These are phyloP conservation scores for Metschnikowia kofuensis DNA, from an alignment of 805 yeast species.

Conservation along the genomic window DNA sequence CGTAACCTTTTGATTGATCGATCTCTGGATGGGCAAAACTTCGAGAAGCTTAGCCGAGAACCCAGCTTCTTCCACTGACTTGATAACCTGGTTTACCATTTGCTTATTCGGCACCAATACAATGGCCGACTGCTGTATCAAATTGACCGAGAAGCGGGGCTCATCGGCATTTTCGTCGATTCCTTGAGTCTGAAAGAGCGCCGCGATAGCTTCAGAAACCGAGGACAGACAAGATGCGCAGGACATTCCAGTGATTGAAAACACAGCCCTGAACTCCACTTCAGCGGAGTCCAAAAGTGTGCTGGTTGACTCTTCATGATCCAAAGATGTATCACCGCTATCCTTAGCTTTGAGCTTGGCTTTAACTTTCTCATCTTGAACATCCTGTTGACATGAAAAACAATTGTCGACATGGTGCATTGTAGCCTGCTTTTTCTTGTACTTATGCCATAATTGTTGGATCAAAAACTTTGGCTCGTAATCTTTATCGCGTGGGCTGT, in stretches of 20 bases:
- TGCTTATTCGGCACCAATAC: constrained; percentile 53
- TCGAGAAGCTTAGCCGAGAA: constrained; percentile 53
- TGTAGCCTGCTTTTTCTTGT: constrained; percentile 16
- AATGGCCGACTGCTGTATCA: constrained; percentile 51
- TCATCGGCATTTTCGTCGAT: constrained; percentile 13
- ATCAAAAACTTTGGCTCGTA: not conserved
- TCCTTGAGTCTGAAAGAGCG: constrained; percentile 15
- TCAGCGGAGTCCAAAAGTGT: constrained; percentile 4
- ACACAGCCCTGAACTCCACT: constrained; percentile 44
- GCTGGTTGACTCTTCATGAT: not conserved
- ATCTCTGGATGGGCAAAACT: constrained; percentile 53
- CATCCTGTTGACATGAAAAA: constrained; percentile 40
- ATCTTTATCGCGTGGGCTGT: constrained; percentile 5
- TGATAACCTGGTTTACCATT: constrained; percentile 31
- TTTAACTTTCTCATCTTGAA: constrained; percentile 13
- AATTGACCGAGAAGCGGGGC: constrained; percentile 47
- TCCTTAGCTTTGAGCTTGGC: not conserved
- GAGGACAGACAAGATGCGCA: constrained; percentile 37
- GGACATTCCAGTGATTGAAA: constrained; percentile 48
- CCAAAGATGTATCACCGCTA: not conserved
- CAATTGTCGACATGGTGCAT: constrained; percentile 43
- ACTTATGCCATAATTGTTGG: constrained; percentile 15
- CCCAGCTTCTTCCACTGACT: constrained; percentile 30
- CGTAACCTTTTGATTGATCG: constrained; percentile 47
- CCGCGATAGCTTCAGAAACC: constrained; percentile 29